Evolutionary conservation across 2,329 filamentous ascomycete species (phyloP).

Genomic region (Fusarium devonianum): DNA sequence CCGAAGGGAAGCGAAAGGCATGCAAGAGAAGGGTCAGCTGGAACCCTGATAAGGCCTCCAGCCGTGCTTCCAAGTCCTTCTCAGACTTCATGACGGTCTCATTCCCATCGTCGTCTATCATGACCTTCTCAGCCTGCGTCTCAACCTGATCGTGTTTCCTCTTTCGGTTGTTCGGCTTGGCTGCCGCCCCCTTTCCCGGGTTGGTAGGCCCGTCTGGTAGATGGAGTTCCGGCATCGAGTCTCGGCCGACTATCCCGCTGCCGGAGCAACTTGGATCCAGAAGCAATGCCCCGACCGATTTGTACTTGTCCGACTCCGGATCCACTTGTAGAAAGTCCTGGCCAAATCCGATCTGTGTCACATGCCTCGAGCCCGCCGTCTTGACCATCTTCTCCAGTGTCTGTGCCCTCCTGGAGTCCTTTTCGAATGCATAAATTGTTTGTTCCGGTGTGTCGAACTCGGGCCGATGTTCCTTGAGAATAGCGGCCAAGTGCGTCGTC

Average conservation of each 20-base stretch:
- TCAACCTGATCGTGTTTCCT: slow-evolving; percentile 54
- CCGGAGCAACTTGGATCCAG: slow-evolving; percentile 96
- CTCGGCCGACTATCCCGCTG: slow-evolving; percentile 89
- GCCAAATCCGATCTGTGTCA: slow-evolving; percentile 73
- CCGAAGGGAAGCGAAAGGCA: slow-evolving; percentile 81
- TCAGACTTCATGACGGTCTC: slow-evolving; percentile 60
- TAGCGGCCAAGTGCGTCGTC: slow-evolving; percentile 88
- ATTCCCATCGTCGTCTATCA: slow-evolving; percentile 66
- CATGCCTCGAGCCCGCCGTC: slow-evolving; percentile 72
- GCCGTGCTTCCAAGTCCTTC: slow-evolving; percentile 66
- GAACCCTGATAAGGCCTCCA: slow-evolving; percentile 79
- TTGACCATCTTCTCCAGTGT: slow-evolving; percentile 86
- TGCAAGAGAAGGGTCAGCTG: slow-evolving; percentile 84
- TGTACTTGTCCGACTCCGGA: slow-evolving; percentile 67
- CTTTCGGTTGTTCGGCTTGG: slow-evolving; percentile 49
- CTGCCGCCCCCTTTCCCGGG: slow-evolving; percentile 21
- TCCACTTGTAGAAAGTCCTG: slow-evolving; percentile 85
- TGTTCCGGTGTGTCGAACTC: slow-evolving; percentile 46
- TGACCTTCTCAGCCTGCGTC: slow-evolving; percentile 44
- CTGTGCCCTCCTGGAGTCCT: slow-evolving; percentile 72
- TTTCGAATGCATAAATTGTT: slow-evolving; percentile 79
- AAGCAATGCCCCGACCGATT: slow-evolving; percentile 79
- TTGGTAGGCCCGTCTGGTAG: slow-evolving; percentile 54
- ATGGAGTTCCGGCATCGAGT: slow-evolving; percentile 75
- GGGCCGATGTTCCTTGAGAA: slow-evolving; percentile 60